phyloP scores from a whole-genome alignment of 495 filamentous ascomycete species.

The Aspergillus homomorphus region DNA sequence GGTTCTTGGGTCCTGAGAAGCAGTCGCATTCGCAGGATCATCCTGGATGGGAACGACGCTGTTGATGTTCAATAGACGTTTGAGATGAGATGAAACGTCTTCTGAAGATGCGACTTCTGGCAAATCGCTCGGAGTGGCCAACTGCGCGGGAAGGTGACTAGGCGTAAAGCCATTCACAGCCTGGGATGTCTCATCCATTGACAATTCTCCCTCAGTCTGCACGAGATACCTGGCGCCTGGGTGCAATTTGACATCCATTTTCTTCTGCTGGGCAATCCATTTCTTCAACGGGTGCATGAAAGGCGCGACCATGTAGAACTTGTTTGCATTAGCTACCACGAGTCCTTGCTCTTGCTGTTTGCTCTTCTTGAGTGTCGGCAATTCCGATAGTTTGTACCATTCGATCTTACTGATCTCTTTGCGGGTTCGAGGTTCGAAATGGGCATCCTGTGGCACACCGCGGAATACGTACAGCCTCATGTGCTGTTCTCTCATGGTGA shows the following conservation, averaged over 20 bases:
- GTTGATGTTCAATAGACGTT: conserved; percentile 61
- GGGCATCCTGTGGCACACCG: conserved; percentile 76
- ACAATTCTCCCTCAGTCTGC: conserved; percentile 33
- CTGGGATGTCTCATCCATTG: conserved; percentile 35
- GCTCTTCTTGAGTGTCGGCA: conserved; percentile 74
- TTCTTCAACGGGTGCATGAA: conserved; percentile 83
- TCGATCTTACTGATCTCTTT: conserved; percentile 96
- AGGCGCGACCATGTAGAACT: conserved; percentile 97
- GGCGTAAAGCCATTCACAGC: conserved; percentile 18
- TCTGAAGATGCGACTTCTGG: conserved; percentile 35
- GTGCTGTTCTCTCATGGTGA: conserved; percentile 88
- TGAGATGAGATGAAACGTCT: conserved; percentile 61
- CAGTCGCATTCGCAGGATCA: conserved; percentile 9
- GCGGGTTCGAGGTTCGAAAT: conserved; percentile 83
- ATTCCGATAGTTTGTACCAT: conserved; percentile 86
- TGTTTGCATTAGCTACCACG: conserved; percentile 65
- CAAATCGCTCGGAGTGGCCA: conserved; percentile 38
- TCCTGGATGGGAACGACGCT: conserved; percentile 24
- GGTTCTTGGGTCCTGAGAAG: conserved; percentile 15
- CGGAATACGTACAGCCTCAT: conserved; percentile 88
- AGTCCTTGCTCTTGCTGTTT: conserved; percentile 54
- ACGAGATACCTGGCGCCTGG: conserved; percentile 15
- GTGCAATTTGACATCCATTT: conserved; percentile 50
- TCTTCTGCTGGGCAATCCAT: conserved; percentile 85
- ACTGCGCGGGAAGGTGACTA: conserved; percentile 15